These are phyloP conservation scores for Aspergillus neotritici DNA, from an alignment of 2,329 filamentous ascomycete genomes.

Conservation along the genomic window DNA sequence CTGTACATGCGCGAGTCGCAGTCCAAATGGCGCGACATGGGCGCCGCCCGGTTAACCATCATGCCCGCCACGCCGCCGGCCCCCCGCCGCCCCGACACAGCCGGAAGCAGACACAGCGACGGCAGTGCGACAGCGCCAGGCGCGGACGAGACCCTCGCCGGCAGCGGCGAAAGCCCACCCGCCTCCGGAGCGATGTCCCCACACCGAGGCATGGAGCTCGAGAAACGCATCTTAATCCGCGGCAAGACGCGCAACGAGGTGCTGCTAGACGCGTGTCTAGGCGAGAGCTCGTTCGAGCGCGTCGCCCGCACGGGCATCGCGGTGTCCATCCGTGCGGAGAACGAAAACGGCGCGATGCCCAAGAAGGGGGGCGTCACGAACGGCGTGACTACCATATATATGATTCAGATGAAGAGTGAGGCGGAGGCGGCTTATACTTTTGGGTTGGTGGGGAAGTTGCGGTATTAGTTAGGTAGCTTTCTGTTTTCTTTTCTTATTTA, in stretches of 20 bases:
- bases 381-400: constrained; percentile 55
- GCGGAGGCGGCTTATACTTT: constrained; percentile 52
- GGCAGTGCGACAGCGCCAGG: constrained; percentile 18
- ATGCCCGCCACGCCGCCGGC: constrained; percentile 50
- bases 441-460: constrained; percentile 48
- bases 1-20: constrained; percentile 72
- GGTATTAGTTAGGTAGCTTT: constrained; percentile 45
- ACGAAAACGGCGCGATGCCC: constrained; percentile 55
- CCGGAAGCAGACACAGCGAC: constrained; percentile 49
- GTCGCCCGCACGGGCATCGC: constrained; percentile 82
- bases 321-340: constrained; percentile 79
- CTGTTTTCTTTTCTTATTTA: too few species aligned
- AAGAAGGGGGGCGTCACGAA: constrained; percentile 55
- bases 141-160: constrained; percentile 21
- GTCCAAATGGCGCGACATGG: constrained; percentile 86
- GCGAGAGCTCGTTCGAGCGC: constrained; percentile 76
- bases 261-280: constrained; percentile 76
- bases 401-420: constrained; percentile 57
- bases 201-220: constrained; percentile 56
- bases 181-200: constrained; percentile 29
- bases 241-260: constrained; percentile 62
- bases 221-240: constrained; percentile 79
- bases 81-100: constrained; percentile 26
- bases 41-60: constrained; percentile 76
- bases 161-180: constrained; percentile 25